Evolutionary conservation across 2,329 filamentous ascomycete species (phyloP).

Genomic region (Ascochyta lentis): DNA sequence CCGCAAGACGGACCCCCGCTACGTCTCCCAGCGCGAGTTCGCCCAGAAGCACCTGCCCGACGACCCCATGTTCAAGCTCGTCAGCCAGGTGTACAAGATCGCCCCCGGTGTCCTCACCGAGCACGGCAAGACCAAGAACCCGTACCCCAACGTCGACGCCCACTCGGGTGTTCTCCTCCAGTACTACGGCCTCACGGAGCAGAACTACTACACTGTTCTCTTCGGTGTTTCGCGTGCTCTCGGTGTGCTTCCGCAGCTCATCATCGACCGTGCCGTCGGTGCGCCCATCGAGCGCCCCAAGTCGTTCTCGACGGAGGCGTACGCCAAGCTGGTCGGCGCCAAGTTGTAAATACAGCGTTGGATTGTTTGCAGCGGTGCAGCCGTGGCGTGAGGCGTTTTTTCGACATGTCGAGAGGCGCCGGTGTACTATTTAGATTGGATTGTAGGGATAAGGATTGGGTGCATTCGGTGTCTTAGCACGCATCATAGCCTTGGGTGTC

Average conservation of each 20-base stretch:
- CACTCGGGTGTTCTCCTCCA: constrained; percentile 99
- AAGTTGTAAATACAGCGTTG: constrained; percentile 71
- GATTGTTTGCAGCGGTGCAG: constrained; percentile 13
- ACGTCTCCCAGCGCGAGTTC: constrained; percentile 97
- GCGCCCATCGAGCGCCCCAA: constrained; percentile 98
- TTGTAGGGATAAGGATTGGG: constrained; percentile 40
- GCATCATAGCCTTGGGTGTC: constrained; percentile 31
- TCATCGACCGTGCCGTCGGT: constrained; percentile 97
- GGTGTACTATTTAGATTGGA: constrained; percentile 46
- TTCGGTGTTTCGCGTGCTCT: constrained; percentile 98
- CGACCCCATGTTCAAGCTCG: constrained; percentile 99
- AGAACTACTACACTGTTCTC: constrained; percentile 99
- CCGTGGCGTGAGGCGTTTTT: constrained; percentile 23
- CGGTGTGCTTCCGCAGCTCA: constrained; percentile 98
- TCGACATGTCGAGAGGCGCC: constrained; percentile 32
- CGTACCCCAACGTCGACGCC: constrained; percentile 97
- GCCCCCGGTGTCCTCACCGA: constrained; percentile 96
- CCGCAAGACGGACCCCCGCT: constrained; percentile 99
- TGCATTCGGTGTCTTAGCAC: constrained; percentile 37
- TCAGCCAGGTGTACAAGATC: constrained; percentile 99
- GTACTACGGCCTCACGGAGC: constrained; percentile 98
- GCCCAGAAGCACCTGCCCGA: constrained; percentile 91
- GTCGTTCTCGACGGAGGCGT: constrained; percentile 97
- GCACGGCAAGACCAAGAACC: constrained; percentile 99
- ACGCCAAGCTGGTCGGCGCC: constrained; percentile 88